Evolutionary conservation across 768 basidiomycete genomes (phyloP).

Genomic region (Mycena latifolia): DNA sequence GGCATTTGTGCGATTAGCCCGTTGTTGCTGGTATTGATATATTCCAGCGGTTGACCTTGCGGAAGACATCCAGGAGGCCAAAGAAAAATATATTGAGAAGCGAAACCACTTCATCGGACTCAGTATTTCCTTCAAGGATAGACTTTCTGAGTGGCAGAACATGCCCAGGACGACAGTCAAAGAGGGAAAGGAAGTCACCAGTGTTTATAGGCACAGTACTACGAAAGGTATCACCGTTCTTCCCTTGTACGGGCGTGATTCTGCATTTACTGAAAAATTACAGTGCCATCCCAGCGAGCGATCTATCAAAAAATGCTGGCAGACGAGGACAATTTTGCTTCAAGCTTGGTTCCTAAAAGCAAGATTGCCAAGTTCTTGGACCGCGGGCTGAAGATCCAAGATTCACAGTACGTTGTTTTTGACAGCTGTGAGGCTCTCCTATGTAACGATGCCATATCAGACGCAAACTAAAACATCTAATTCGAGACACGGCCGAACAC

Average conservation of each 20-base stretch:
- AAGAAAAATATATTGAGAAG: neutral
- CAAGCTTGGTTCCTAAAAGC: neutral
- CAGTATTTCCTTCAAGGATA: neutral
- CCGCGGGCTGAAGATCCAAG: conserved; percentile 1
- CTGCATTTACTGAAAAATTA: neutral
- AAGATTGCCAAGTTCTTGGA: conserved; percentile 13
- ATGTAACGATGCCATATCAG: too few species aligned
- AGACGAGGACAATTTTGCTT: neutral
- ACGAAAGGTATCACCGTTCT: conserved; percentile 1
- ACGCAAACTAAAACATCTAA: neutral
- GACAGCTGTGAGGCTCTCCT: too few species aligned
- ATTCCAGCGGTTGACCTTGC: neutral
- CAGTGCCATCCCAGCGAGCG: conserved; percentile 3
- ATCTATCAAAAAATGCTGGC: conserved; percentile 13
- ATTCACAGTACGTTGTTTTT: too few species aligned
- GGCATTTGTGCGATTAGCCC: neutral
- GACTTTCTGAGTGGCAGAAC: neutral
- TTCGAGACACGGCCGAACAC: too few species aligned
- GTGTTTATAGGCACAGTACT: conserved; percentile 5
- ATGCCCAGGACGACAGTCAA: neutral
- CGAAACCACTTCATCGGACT: conserved; percentile 5
- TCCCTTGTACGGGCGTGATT: too few species aligned
- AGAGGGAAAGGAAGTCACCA: conserved; percentile 8
- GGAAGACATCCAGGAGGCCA: conserved; percentile 4
- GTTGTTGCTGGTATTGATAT: too few species aligned